Evolutionary conservation across 768 basidiomycete species (phyloP).

Genomic region (Suillus sp.): DNA sequence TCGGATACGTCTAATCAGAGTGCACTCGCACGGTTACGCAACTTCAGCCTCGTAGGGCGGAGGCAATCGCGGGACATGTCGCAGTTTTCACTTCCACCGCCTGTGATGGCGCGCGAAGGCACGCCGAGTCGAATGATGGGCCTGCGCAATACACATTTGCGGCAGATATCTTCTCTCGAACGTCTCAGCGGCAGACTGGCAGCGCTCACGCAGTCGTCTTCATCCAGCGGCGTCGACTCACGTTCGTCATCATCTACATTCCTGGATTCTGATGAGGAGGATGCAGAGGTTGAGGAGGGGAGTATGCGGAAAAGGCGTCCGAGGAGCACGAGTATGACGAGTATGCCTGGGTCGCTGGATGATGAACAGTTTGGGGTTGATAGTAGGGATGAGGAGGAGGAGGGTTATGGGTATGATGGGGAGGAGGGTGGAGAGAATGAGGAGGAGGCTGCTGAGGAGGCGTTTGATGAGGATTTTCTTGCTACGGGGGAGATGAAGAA

Average conservation of each 20-base stretch:
- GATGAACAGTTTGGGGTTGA: conserved; percentile 59
- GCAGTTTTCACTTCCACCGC: conserved; percentile 33
- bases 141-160: conserved; percentile 47
- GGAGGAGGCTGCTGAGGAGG: conserved; percentile 68
- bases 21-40: conserved; percentile 70
- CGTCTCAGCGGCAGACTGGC: conserved; percentile 60
- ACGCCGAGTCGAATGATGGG: conserved; percentile 24
- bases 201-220: conserved; percentile 47
- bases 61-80: conserved; percentile 37
- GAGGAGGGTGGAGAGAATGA: conserved; percentile 47
- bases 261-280: conserved; percentile 51
- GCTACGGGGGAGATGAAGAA: conserved; percentile 85
- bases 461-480: conserved; percentile 77
- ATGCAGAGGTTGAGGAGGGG: conserved; percentile 44
- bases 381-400: conserved; percentile 34
- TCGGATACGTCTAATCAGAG: conserved; percentile 83
- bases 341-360: conserved; percentile 85
- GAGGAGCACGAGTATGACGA: conserved; percentile 68
- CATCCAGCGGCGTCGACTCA: conserved; percentile 55
- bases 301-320: conserved; percentile 41
- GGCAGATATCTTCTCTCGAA: conserved; percentile 80
- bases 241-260: conserved; percentile 51
- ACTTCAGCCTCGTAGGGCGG: conserved; percentile 73
- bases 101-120: conserved; percentile 25
- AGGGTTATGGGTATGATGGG: conserved; percentile 35